Conservation (phyloP, 805 yeast species). For the Hermanozyma aechmeae region DNA sequence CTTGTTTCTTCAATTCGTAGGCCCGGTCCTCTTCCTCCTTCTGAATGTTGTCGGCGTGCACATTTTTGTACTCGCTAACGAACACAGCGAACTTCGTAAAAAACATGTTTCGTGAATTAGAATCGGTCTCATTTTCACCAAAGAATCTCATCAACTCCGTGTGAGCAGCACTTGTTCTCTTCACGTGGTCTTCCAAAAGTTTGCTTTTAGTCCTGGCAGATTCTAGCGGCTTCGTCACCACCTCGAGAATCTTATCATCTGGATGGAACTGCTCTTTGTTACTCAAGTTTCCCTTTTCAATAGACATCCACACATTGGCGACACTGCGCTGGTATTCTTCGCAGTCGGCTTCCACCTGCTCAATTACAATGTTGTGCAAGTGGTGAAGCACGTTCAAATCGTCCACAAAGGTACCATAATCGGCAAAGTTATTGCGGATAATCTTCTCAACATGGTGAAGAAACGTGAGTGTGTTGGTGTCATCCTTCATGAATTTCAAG, state of each 20-base stretch:
- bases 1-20: conserved; percentile 26
- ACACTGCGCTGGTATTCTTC: conserved; percentile 50
- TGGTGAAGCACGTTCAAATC: conserved; percentile 52
- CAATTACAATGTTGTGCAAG: conserved; percentile 71
- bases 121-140: conserved; percentile 82
- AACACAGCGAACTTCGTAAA: conserved; percentile 76
- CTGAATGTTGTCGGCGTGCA: conserved; percentile 67
- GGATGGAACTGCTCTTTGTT: conserved; percentile 78
- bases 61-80: conserved; percentile 68
- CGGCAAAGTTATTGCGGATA: conserved; percentile 78
- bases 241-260: conserved; percentile 56
- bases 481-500: conserved; percentile 84
- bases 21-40: conserved; percentile 69
- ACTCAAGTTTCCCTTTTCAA: conserved; percentile 78
- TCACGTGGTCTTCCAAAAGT: conserved; percentile 53
- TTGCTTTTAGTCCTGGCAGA: conserved; percentile 66
- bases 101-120: conserved; percentile 56
- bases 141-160: conserved; percentile 67
- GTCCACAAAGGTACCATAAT: conserved; percentile 61
- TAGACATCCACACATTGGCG: conserved; percentile 61
- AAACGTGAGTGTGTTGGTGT: conserved; percentile 77
- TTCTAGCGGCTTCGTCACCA: conserved; percentile 58
- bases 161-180: conserved; percentile 55
- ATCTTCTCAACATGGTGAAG: conserved; percentile 87
- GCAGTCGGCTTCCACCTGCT: conserved; percentile 72